These are phyloP conservation scores for Penicillium turbatum DNA, from an alignment of 495 filamentous ascomycete species.

Conservation along the genomic window DNA sequence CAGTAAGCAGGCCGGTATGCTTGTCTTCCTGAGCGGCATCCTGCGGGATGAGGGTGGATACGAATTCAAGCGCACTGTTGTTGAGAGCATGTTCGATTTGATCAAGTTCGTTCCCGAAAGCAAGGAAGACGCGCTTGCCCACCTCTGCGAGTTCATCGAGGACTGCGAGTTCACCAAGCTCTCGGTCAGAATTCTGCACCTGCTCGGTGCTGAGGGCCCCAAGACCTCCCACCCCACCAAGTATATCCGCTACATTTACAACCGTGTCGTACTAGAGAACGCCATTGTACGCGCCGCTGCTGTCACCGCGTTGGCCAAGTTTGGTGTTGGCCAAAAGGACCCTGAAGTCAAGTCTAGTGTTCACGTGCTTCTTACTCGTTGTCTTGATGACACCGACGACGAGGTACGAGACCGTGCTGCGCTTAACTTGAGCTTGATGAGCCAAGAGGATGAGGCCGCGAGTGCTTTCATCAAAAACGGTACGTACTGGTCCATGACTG, in stretches of 20 bases:
- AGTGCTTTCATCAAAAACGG: conserved; percentile 86
- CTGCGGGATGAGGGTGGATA: conserved; percentile 95
- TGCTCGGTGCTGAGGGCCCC: conserved; percentile 90
- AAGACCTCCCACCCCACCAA: conserved; percentile 95
- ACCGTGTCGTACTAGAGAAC: conserved; percentile 96
- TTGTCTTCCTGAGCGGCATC: conserved; percentile 91
- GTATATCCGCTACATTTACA: conserved; percentile 99
- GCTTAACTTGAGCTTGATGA: conserved; percentile 84
- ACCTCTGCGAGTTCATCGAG: conserved; percentile 98
- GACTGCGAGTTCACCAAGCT: conserved; percentile 99
- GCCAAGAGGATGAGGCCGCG: conserved; percentile 78
- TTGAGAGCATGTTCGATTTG: conserved; percentile 98
- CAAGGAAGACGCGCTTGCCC: conserved; percentile 92
- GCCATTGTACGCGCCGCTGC: conserved; percentile 93
- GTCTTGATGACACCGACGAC: conserved; percentile 95
- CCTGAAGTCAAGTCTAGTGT: conserved; percentile 95
- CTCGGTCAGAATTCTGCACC: conserved; percentile 88
- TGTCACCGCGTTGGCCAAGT: conserved; percentile 93
- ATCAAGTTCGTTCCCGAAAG: conserved; percentile 99
- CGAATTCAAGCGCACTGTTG: conserved; percentile 95
- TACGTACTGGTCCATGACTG: conserved; percentile 33
- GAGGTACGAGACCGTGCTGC: conserved; percentile 96
- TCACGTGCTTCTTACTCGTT: conserved; percentile 84
- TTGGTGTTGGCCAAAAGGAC: conserved; percentile 95
- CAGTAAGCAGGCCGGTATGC: conserved; percentile 96